Conservation (phyloP, 2,329 filamentous ascomycete genomes). For the Fusarium clavum region DNA sequence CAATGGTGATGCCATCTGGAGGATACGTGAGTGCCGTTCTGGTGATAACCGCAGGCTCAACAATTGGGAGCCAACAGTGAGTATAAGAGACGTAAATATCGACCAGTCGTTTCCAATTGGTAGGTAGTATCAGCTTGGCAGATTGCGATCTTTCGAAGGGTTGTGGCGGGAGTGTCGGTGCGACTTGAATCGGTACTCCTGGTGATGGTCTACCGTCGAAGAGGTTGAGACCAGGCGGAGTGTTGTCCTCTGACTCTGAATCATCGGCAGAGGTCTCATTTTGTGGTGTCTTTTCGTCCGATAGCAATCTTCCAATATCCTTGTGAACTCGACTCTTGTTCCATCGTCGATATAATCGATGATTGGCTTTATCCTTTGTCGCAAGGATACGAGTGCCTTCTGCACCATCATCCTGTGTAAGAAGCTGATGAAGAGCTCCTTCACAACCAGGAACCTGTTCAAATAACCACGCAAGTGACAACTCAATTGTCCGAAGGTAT, state of each 20-base stretch:
- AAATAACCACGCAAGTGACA: conserved; percentile 75
- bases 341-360: conserved; percentile 71
- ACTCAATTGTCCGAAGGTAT: conserved; percentile 79
- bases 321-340: conserved; percentile 70
- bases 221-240: conserved; percentile 32
- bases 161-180: conserved; percentile 6
- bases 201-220: conserved; percentile 38
- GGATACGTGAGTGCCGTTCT: conserved; percentile 59
- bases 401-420: conserved; percentile 59
- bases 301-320: conserved; percentile 72
- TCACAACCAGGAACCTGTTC: conserved; percentile 70
- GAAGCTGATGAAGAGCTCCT: conserved; percentile 64
- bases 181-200: conserved; percentile 33
- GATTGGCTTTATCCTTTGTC: conserved; percentile 64
- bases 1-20: conserved; percentile 48
- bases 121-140: conserved; percentile 56
- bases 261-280: conserved; percentile 53
- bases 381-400: conserved; percentile 59
- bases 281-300: conserved; percentile 53
- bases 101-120: conserved; percentile 69
- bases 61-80: conserved; percentile 80
- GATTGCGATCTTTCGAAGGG: conserved; percentile 2
- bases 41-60: conserved; percentile 73
- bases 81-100: conserved; percentile 82
- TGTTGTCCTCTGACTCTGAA: conserved; percentile 48